These are phyloP conservation scores for Elsinoe necatrix DNA, from an alignment of 2,329 filamentous ascomycete species.

Conservation along the genomic window DNA sequence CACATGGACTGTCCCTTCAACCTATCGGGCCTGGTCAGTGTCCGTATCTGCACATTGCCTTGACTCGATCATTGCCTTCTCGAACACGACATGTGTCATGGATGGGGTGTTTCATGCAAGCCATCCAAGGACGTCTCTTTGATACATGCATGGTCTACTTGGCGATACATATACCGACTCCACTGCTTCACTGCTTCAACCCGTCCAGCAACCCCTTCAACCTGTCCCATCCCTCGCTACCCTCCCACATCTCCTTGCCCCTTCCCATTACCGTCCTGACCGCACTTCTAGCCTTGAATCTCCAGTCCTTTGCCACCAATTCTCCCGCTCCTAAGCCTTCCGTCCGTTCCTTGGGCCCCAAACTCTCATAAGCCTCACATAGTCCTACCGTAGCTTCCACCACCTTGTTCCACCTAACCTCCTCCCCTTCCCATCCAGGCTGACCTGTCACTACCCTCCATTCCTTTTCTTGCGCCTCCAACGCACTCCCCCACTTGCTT, in stretches of 20 bases:
- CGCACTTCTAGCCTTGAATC: slow-evolving; percentile 77
- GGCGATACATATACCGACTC: background rate
- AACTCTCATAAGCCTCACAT: slow-evolving; percentile 74
- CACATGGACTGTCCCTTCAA: background rate
- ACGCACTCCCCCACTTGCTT: slow-evolving; percentile 58
- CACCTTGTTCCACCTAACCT: slow-evolving; percentile 60
- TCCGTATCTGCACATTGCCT: background rate
- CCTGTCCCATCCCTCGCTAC: slow-evolving; percentile 56
- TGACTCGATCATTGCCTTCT: background rate
- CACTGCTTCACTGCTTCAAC: slow-evolving; percentile 26
- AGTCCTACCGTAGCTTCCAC: slow-evolving; percentile 73
- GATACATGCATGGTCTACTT: background rate
- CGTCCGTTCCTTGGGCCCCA: slow-evolving; percentile 43
- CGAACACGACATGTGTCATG: background rate
- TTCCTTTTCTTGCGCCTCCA: slow-evolving; percentile 80
- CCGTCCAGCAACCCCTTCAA: slow-evolving; percentile 44
- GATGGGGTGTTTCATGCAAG: background rate
- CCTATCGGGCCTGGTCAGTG: background rate
- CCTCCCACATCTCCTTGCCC: slow-evolving; percentile 77
- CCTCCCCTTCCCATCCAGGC: slow-evolving; percentile 48
- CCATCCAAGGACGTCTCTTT: background rate
- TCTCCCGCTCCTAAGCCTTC: slow-evolving; percentile 47
- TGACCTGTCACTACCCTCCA: slow-evolving; percentile 65
- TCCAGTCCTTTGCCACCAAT: slow-evolving; percentile 71
- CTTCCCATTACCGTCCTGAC: slow-evolving; percentile 75